phyloP scores from a whole-genome alignment of 352 stramenopile genomes.

The Achlya hypogyna region DNA sequence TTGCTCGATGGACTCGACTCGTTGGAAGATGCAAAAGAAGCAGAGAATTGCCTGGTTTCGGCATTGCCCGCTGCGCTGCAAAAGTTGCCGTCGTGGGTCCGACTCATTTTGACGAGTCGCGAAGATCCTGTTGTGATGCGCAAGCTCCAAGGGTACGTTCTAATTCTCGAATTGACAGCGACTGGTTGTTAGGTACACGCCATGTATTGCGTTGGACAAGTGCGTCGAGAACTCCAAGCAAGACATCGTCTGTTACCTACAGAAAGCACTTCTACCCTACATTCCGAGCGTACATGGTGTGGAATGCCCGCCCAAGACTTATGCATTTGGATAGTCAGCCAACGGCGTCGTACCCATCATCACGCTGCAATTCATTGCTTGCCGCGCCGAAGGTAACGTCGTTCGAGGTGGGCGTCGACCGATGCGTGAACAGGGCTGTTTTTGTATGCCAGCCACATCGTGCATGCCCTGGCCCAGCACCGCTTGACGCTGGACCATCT shows the following conservation, averaged over 20 bases:
- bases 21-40: slow-evolving; percentile 13
- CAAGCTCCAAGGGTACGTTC: slow-evolving; percentile 43
- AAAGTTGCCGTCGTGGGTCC: slow-evolving; percentile 54
- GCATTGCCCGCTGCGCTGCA: slow-evolving; percentile 39
- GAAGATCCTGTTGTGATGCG: slow-evolving; percentile 46
- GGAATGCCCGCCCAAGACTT: neutral
- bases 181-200: neutral
- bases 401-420: neutral
- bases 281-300: neutral
- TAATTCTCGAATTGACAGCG: neutral
- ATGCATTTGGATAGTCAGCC: neutral
- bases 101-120: slow-evolving; percentile 52
- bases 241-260: slow-evolving; percentile 13
- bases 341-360: neutral
- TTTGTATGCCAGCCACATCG: slow-evolving; percentile 67
- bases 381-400: slow-evolving; percentile 8
- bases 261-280: neutral
- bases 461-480: slow-evolving; percentile 46
- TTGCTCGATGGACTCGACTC: slow-evolving; percentile 56
- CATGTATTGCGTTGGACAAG: slow-evolving; percentile 16
- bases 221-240: slow-evolving; percentile 1
- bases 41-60: slow-evolving; percentile 52
- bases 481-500: slow-evolving; percentile 42
- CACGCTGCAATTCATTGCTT: slow-evolving; percentile 10
- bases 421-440: slow-evolving; percentile 33